Evolutionary conservation across 805 yeast genomes (phyloP).

Genomic region (Spathaspora hagerdaliae): DNA sequence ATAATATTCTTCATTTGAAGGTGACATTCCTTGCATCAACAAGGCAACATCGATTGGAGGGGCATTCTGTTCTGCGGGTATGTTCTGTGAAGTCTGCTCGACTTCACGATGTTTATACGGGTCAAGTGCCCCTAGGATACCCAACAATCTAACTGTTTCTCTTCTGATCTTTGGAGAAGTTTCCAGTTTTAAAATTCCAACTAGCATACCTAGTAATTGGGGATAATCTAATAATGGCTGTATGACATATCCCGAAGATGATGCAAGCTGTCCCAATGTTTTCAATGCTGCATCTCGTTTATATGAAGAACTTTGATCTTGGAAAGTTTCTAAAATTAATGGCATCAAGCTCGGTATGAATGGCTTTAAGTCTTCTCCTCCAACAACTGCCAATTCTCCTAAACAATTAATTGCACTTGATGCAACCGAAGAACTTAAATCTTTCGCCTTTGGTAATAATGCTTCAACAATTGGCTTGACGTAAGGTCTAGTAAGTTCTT

Average conservation of each 20-base stretch:
- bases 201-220: constrained; percentile 74
- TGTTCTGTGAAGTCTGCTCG: constrained; percentile 60
- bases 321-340: constrained; percentile 77
- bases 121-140: constrained; percentile 93
- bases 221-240: constrained; percentile 93
- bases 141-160: constrained; percentile 85
- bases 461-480: constrained; percentile 88
- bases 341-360: constrained; percentile 82
- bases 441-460: constrained; percentile 69
- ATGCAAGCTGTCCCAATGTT: constrained; percentile 82
- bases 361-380: constrained; percentile 77
- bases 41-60: constrained; percentile 89
- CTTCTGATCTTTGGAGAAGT: constrained; percentile 68
- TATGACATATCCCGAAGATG: constrained; percentile 91
- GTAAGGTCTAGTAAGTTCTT: constrained; percentile 83
- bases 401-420: constrained; percentile 80
- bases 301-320: constrained; percentile 84
- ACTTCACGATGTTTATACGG: constrained; percentile 94
- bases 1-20: constrained; percentile 86
- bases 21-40: constrained; percentile 90
- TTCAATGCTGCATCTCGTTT: constrained; percentile 88
- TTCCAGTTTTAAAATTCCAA: constrained; percentile 79
- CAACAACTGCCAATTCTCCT: constrained; percentile 85
- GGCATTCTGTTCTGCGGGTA: constrained; percentile 70
- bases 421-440: constrained; percentile 67